These are phyloP conservation scores for Podospora tetraspora DNA, from an alignment of 495 filamentous ascomycete genomes.

Conservation along the genomic window DNA sequence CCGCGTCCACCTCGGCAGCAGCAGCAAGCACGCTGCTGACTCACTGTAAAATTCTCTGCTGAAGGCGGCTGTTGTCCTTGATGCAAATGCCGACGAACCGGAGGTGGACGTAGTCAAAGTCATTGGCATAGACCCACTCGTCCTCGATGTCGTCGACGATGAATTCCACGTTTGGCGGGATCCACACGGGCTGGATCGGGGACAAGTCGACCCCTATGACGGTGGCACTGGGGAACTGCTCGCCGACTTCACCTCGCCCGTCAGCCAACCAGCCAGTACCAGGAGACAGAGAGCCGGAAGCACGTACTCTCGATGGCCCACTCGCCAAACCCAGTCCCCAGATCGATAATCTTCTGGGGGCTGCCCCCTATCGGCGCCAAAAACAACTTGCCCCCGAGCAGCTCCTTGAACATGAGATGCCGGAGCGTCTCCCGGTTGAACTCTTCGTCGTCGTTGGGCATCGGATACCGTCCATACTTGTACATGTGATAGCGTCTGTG, in stretches of 20 bases:
- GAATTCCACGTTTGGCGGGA: slow-evolving; percentile 53
- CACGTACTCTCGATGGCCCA: slow-evolving; percentile 63
- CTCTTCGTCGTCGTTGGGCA: slow-evolving; percentile 39
- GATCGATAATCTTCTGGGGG: slow-evolving; percentile 58
- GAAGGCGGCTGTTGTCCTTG: slow-evolving; percentile 38
- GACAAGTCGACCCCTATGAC: slow-evolving; percentile 62
- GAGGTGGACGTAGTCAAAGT: slow-evolving; percentile 52
- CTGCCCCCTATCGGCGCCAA: slow-evolving; percentile 53
- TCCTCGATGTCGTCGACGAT: slow-evolving; percentile 57
- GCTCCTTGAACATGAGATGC: slow-evolving; percentile 53
- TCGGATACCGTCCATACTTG: slow-evolving; percentile 29
- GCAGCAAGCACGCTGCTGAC: neutral
- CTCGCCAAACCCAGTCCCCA: slow-evolving; percentile 58
- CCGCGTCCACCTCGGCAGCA: neutral
- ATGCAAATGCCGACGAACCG: slow-evolving; percentile 42
- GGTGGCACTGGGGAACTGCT: slow-evolving; percentile 48
- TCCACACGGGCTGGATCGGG: slow-evolving; percentile 53
- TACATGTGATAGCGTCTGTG: slow-evolving; percentile 33
- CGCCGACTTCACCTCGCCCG: slow-evolving; percentile 37
- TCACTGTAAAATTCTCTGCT: slow-evolving; percentile 32
- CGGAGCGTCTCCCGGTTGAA: slow-evolving; percentile 44
- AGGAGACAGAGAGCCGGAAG: neutral
- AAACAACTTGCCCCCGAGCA: slow-evolving; percentile 53
- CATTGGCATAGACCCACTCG: slow-evolving; percentile 45
- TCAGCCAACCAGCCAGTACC: neutral